Conservation (phyloP, 116 monocot species). For the Cymodocea nodosa region DNA sequence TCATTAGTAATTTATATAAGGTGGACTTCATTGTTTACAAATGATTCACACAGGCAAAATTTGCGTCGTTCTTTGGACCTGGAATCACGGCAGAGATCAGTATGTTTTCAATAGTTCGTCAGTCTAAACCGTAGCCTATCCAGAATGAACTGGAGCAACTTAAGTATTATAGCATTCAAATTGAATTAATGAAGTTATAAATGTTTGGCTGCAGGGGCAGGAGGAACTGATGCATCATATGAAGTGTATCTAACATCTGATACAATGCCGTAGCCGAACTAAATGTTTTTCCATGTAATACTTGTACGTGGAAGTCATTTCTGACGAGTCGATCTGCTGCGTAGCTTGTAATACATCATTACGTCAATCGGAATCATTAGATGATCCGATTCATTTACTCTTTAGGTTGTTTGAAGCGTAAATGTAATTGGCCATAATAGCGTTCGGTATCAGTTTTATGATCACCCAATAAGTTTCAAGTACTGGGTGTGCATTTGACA, state of each 20-base stretch:
- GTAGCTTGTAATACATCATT: not conserved
- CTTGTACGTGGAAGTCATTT: not conserved
- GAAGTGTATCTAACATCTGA: constrained; percentile 76
- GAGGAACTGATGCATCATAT: constrained; percentile 44
- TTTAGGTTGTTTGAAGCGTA: too few relatives aligned
- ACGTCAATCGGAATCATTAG: not conserved
- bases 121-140: not conserved
- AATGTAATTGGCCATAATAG: not conserved
- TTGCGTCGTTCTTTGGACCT: constrained; percentile 92
- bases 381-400: not conserved
- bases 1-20: too few relatives aligned
- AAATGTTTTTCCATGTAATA: not conserved
- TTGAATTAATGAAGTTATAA: not conserved
- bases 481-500: too few relatives aligned
- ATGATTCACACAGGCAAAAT: constrained; percentile 45
- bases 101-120: constrained; percentile 10
- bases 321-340: not conserved
- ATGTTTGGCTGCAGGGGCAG: constrained; percentile 28
- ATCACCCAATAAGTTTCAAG: too few relatives aligned
- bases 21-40: not conserved
- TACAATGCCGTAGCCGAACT: constrained; percentile 3
- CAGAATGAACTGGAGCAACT: not conserved
- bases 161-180: not conserved
- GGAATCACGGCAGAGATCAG: constrained; percentile 82
- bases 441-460: too few relatives aligned